A percentile compares a stretch with the other conserved stretches of the same genome.
Evolutionary conservation across 176 grass and related monocot genomes (phyloP).

Genomic region (Poa pratensis): DNA sequence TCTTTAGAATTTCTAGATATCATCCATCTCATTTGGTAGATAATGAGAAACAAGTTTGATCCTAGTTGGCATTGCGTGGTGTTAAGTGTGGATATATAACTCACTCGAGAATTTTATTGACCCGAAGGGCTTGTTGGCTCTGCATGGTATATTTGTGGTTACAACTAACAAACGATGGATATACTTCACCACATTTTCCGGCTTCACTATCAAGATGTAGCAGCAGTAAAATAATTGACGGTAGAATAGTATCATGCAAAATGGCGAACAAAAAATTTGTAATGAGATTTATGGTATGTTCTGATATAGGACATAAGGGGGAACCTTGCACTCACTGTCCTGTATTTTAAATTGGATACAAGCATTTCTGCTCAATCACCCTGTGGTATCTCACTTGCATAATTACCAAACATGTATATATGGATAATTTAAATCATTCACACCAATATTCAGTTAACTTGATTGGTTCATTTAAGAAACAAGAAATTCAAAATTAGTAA

Average conservation of each 20-base stretch:
- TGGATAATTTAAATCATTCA: slow-evolving; percentile 14
- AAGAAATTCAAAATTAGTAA: not conserved
- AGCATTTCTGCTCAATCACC: not conserved
- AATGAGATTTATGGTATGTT: not conserved
- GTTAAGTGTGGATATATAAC: not conserved
- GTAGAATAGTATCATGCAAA: not conserved
- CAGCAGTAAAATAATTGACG: not conserved
- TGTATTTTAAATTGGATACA: not conserved
- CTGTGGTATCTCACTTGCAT: not conserved
- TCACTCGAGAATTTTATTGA: not conserved
- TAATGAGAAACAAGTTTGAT: not conserved
- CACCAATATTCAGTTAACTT: not conserved
- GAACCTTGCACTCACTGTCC: not conserved
- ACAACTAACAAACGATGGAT: not conserved
- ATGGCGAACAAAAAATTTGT: not conserved
- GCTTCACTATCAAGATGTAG: not conserved
- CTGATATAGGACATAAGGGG: not conserved
- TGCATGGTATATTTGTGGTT: slow-evolving; percentile 4
- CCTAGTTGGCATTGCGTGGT: not conserved
- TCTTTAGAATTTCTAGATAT: slow-evolving; percentile 5
- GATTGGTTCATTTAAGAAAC: slow-evolving; percentile 20
- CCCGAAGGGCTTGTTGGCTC: not conserved
- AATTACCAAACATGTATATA: not conserved
- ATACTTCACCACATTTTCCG: not conserved
- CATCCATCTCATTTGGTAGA: slow-evolving; percentile 2